Evolutionary conservation across 1,284 basidiomycete species (phyloP).

Genomic region (Puccinia hordei): DNA sequence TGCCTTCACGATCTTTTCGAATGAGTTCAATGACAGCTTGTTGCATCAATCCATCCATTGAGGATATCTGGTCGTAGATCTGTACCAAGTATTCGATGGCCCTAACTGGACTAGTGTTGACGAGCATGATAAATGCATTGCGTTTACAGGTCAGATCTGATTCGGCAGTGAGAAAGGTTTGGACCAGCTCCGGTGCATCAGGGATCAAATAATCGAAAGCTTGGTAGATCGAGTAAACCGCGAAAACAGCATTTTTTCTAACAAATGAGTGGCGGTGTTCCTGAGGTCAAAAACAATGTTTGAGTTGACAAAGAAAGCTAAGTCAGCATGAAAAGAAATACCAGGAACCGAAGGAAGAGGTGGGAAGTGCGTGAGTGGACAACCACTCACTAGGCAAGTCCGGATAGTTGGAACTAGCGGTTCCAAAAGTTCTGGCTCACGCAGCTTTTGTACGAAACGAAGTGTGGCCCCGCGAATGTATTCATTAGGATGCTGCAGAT

Average conservation of each 20-base stretch:
- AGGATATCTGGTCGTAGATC: constrained; percentile 79
- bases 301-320: neutral
- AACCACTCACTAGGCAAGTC: constrained; percentile 69
- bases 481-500: constrained; percentile 99
- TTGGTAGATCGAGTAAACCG: constrained; percentile 89
- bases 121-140: constrained; percentile 93
- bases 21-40: constrained; percentile 96
- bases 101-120: constrained; percentile 81
- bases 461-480: constrained; percentile 97
- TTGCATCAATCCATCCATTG: constrained; percentile 90
- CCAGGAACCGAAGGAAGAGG: neutral
- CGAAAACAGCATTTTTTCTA: constrained; percentile 97
- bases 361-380: neutral
- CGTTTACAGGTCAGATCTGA: constrained; percentile 95
- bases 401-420: constrained; percentile 92
- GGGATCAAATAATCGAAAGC: constrained; percentile 92
- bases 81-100: constrained; percentile 88
- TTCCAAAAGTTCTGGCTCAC: constrained; percentile 91
- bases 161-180: constrained; percentile 96
- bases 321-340: neutral
- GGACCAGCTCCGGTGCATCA: constrained; percentile 93
- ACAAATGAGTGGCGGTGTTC: constrained; percentile 99
- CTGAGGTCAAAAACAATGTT: constrained; percentile 12
- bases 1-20: constrained; percentile 71
- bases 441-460: constrained; percentile 93